Conservation (phyloP, 1,284 basidiomycete genomes). For the Chiua sp. region DNA sequence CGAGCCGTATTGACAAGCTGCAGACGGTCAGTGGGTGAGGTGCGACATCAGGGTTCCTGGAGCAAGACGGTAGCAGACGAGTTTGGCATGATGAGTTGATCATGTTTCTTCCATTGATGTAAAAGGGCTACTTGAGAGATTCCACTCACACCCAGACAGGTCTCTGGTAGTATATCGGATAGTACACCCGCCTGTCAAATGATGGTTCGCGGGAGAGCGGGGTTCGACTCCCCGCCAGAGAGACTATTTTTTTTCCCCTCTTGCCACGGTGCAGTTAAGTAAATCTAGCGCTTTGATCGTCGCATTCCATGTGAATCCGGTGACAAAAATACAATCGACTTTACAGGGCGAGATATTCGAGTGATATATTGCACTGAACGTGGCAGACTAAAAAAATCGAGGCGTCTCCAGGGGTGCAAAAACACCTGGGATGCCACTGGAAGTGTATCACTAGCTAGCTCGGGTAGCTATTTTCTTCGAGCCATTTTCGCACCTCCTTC, state of each 20-base stretch:
- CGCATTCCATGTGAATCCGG: no score
- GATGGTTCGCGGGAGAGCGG: constrained; percentile 44
- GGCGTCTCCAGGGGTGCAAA: neutral
- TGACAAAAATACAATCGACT: no score
- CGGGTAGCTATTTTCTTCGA: constrained; percentile 54
- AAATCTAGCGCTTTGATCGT: no score
- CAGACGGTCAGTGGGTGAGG: neutral
- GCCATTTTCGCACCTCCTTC: constrained; percentile 74
- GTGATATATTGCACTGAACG: neutral
- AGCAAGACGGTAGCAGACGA: no score
- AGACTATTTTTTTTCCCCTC: constrained; percentile 25
- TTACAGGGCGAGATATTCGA: no score
- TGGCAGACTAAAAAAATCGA: no score
- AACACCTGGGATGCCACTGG: neutral
- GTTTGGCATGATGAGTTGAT: no score
- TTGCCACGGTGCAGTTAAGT: no score
- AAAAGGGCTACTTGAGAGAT: neutral
- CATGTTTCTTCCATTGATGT: no score
- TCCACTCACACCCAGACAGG: constrained; percentile 46
- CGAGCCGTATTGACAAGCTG: neutral
- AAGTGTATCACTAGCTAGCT: constrained; percentile 16
- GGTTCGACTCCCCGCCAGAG: constrained; percentile 52
- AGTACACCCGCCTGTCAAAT: constrained; percentile 50
- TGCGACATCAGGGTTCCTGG: neutral
- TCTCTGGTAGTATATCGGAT: constrained; percentile 52